Evolutionary conservation across 257 asterid genomes (phyloP), one percentile per base, ranked within the genome.

Genomic region (Rauvolfia tetraphylla): DNA sequence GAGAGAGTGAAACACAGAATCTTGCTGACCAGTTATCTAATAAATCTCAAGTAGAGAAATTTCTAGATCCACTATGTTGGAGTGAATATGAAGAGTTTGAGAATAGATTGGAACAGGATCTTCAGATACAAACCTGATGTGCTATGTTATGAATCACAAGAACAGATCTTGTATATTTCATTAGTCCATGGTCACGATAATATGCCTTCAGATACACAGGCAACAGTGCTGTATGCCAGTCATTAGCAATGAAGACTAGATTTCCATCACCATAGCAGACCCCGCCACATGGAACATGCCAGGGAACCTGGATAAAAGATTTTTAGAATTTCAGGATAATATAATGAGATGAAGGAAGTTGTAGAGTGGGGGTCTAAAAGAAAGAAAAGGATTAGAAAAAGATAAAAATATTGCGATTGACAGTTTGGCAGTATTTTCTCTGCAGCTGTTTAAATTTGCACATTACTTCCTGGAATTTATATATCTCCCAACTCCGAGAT

Each of bases 261-360:
- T 95, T 95, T 83, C 98, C 97, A 85, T 95, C 99, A 59, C 98
- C 99, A 57, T 93, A 95, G 89, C 99, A 95, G 81, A 90, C 77
- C 69, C 99, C 99, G 9, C 99, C 99, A 81, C 99, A 95, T 17
- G 98, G 98, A 72, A 95, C 98, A 79, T 91, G 59, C 99, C 98
- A 95, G 76, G 99, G 98, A 79, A 95, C 91, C 99, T 95, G 87
- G 56, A 71, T 41, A 69, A 51, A 62, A 82, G 71, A 74, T 56
- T 57, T 71, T 36, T 46, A 75, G 72, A 15, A 42, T 63, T 33
- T 14, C 53, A 81, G 74, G 61, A 53, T 46, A 51, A 23, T 69
- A 46, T 4, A 71, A 58, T 11, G 42, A 27, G 76, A 56, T 34
- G 54, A 17, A 70, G 77, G 38, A 71, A 67, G 74, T 51, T 14